phyloP scores from a whole-genome alignment of 345 rosid genomes.

The Streptanthus diversifolius region DNA sequence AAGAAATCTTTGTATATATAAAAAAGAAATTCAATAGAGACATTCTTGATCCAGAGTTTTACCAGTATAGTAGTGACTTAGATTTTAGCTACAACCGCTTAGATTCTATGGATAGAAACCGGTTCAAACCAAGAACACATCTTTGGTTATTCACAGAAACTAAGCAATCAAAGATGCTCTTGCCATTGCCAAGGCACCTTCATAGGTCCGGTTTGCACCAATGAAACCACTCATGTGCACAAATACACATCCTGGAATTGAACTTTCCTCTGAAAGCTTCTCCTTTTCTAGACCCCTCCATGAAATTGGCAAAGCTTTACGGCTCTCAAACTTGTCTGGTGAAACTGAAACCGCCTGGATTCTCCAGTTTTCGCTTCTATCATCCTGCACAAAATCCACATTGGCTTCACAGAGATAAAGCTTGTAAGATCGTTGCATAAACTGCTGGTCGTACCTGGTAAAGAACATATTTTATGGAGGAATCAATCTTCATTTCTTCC shows the following conservation, averaged over 20 bases:
- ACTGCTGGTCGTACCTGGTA: slow-evolving; percentile 45
- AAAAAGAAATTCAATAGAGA: too few relatives aligned
- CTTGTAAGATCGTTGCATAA: neutral
- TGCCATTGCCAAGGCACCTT: slow-evolving; percentile 79
- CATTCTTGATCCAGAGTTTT: too few relatives aligned
- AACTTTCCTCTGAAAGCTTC: slow-evolving; percentile 55
- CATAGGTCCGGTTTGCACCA: slow-evolving; percentile 65
- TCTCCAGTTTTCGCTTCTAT: slow-evolving; percentile 75
- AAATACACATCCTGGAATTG: slow-evolving; percentile 64
- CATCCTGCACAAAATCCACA: slow-evolving; percentile 51
- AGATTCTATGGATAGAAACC: neutral
- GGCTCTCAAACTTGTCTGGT: slow-evolving; percentile 69
- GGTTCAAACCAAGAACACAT: neutral
- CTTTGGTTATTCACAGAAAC: neutral
- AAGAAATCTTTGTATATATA: too few relatives aligned
- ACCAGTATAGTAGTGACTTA: neutral
- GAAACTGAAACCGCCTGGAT: slow-evolving; percentile 76
- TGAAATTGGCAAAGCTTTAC: slow-evolving; percentile 68
- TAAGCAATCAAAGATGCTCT: slow-evolving; percentile 35
- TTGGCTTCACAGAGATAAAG: neutral
- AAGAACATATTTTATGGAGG: slow-evolving; percentile 68
- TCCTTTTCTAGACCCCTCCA: slow-evolving; percentile 80
- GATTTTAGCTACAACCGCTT: neutral
- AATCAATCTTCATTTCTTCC: slow-evolving; percentile 68
- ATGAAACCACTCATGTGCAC: slow-evolving; percentile 87